Conservation (phyloP, 805 yeast species). For the Yarrowia divulgata region DNA sequence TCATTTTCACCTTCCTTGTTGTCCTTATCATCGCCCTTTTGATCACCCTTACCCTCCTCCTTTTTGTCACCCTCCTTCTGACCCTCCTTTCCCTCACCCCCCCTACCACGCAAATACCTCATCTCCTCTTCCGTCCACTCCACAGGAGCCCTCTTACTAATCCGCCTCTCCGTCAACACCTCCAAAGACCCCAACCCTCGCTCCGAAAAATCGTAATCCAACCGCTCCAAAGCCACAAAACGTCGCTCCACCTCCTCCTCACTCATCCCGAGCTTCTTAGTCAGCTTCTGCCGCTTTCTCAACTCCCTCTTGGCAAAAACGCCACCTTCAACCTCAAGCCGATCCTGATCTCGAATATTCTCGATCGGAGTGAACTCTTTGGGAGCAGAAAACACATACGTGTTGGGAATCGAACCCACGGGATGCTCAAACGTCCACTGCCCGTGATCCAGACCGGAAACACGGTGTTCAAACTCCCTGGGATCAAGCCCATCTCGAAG, state of each 20-base stretch:
- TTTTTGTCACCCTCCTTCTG: background rate
- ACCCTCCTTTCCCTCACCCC: background rate
- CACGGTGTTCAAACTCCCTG: background rate
- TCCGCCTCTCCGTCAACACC: slow-evolving; percentile 12
- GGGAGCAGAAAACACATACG: slow-evolving; percentile 68
- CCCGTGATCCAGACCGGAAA: slow-evolving; percentile 44
- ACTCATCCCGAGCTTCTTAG: background rate
- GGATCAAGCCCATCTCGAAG: slow-evolving; percentile 30
- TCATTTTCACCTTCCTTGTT: background rate
- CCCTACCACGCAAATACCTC: background rate
- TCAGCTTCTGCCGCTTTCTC: slow-evolving; percentile 3
- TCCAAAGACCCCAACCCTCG: slow-evolving; percentile 3
- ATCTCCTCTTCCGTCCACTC: background rate
- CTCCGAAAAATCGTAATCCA: slow-evolving; percentile 16
- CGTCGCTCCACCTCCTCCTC: slow-evolving; percentile 25
- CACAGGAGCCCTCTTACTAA: slow-evolving; percentile 11
- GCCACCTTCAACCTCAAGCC: background rate
- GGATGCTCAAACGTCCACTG: slow-evolving; percentile 67
- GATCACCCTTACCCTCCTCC: background rate
- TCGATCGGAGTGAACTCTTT: slow-evolving; percentile 44
- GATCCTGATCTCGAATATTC: slow-evolving; percentile 32
- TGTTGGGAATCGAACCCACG: slow-evolving; percentile 65
- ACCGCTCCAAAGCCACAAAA: slow-evolving; percentile 10
- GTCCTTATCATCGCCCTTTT: background rate
- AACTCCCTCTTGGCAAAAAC: background rate